Conservation (phyloP, 805 yeast species). For the Candida nanaspora region DNA sequence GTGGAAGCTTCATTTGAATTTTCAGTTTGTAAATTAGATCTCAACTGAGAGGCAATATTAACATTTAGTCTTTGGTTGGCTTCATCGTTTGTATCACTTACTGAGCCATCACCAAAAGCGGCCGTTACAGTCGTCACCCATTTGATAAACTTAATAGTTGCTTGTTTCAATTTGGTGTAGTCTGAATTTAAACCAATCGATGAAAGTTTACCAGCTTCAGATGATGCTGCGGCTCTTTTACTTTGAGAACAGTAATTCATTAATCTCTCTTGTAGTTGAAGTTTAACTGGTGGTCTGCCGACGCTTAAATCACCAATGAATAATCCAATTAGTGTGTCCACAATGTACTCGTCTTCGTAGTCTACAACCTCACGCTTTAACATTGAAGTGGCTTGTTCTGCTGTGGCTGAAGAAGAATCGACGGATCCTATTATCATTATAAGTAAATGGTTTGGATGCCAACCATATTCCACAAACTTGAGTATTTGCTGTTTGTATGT, state of each 20-base stretch:
- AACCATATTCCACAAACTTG: conserved; percentile 36
- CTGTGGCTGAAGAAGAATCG: conserved; percentile 51
- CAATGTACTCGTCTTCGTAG: conserved; percentile 39
- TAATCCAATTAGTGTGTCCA: conserved; percentile 37
- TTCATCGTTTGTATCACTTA: conserved; percentile 1
- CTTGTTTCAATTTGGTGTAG: conserved; percentile 42
- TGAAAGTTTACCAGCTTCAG: conserved; percentile 39
- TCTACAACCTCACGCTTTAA: conserved; percentile 46
- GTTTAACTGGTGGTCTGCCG: conserved; percentile 45
- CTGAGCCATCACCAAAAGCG: conserved; percentile 6
- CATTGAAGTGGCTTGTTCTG: conserved; percentile 45
- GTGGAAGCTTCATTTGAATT: conserved; percentile 2
- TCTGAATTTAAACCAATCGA: conserved; percentile 55
- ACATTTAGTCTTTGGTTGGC: conserved; percentile 25
- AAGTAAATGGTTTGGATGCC: conserved; percentile 26
- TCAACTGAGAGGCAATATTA: conserved; percentile 45
- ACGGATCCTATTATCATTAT: conserved; percentile 52
- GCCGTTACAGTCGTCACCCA: conserved; percentile 38
- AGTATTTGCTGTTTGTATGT: conserved; percentile 33
- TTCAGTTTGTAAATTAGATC: conserved; percentile 32
- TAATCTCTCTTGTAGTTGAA: conserved; percentile 49
- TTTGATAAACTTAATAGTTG: conserved; percentile 56
- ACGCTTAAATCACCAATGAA: conserved; percentile 40
- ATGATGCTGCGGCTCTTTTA: conserved; percentile 37
- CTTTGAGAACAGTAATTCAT: conserved; percentile 45